phyloP scores from a whole-genome alignment of 345 rosid genomes.

The Nephelium lappaceum region DNA sequence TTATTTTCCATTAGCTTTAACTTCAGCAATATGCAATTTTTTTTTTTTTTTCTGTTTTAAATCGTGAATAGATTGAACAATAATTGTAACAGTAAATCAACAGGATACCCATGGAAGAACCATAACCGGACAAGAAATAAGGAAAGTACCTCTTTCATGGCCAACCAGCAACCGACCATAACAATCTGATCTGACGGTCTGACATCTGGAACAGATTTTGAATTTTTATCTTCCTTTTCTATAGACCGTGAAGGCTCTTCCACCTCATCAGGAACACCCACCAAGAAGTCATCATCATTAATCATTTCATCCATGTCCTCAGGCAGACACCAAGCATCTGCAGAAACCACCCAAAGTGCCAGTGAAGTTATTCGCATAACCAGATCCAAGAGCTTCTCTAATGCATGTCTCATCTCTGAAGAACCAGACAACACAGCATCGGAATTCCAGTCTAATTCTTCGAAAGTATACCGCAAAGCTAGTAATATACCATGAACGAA shows the following conservation, averaged over 20 bases:
- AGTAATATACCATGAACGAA: constrained; percentile 95
- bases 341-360: constrained; percentile 97
- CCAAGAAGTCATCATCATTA: constrained; percentile 59
- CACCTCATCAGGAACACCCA: constrained; percentile 49
- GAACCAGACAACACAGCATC: constrained; percentile 55
- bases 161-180: constrained; percentile 99
- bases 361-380: constrained; percentile 79
- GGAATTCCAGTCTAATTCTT: constrained; percentile 93
- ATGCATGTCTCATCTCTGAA: constrained; percentile 67
- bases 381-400: constrained; percentile 76
- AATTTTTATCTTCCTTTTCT: constrained; percentile 45
- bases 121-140: constrained; percentile 16
- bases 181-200: constrained; percentile 75
- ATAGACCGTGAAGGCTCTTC: constrained; percentile 34
- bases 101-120: constrained; percentile 18
- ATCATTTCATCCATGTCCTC: constrained; percentile 83
- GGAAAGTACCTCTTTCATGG: constrained; percentile 90
- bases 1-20: constrained; percentile 2
- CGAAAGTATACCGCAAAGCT: constrained; percentile 86
- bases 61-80: neutral
- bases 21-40: neutral
- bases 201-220: constrained; percentile 41
- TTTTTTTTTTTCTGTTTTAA: neutral
- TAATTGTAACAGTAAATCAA: neutral
- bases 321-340: constrained; percentile 88